Percentiles rank a stretch among this genome's conserved stretches.
Evolutionary conservation across 2,329 filamentous ascomycete species (phyloP).

Genomic region (Claviceps sp.): DNA sequence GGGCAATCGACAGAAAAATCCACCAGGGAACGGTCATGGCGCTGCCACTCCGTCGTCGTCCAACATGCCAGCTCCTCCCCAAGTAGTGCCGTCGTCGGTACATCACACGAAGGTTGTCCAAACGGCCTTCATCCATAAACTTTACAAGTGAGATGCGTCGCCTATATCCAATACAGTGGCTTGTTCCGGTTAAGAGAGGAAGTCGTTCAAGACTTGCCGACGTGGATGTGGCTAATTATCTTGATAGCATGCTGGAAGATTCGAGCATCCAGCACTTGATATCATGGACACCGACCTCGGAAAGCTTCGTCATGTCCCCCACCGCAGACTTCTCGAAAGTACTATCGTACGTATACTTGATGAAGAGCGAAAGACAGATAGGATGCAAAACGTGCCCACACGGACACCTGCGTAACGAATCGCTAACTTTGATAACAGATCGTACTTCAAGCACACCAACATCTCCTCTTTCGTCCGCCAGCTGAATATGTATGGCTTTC

Average conservation of each 20-base stretch:
- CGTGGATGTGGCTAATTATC: not conserved
- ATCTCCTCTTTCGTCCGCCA: conserved; percentile 97
- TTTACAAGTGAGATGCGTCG: conserved; percentile 72
- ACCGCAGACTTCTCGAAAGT: conserved; percentile 97
- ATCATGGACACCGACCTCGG: conserved; percentile 84
- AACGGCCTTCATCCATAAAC: conserved; percentile 96
- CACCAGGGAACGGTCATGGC: conserved; percentile 25
- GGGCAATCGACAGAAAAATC: conserved; percentile 22
- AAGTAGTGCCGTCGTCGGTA: conserved; percentile 51
- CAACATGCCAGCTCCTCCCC: conserved; percentile 37
- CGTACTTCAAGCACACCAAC: conserved; percentile 99
- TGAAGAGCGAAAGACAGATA: not conserved
- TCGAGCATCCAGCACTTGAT: conserved; percentile 87
- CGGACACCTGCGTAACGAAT: conserved; percentile 1
- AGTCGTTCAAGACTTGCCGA: too few relatives aligned
- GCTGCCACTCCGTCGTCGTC: conserved; percentile 15
- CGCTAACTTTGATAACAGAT: conserved; percentile 36
- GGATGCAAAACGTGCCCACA: not conserved
- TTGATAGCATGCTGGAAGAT: conserved; percentile 83
- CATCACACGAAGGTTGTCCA: conserved; percentile 96
- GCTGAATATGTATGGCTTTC: conserved; percentile 98
- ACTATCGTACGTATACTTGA: conserved; percentile 57
- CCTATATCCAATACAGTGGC: not conserved
- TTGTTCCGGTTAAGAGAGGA: not conserved
- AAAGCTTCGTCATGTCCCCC: conserved; percentile 98